phyloP scores from a whole-genome alignment of 306 rosid species.

The Sophora flavescens region DNA sequence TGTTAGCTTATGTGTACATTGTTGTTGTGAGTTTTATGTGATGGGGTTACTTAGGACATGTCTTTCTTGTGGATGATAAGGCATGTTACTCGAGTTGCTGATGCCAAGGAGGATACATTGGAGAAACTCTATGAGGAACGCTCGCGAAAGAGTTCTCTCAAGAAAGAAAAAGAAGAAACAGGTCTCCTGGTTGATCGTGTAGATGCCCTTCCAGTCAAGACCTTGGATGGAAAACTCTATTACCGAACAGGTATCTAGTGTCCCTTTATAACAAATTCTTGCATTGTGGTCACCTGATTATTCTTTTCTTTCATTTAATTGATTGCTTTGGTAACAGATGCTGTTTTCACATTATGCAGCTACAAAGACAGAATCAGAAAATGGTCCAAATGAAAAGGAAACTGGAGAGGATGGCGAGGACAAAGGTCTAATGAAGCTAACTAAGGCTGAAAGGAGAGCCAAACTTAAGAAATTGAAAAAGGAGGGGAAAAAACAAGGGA shows the following conservation, averaged over 20 bases:
- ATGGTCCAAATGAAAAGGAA: constrained; percentile 56
- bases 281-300: constrained; percentile 27
- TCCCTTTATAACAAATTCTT: not conserved
- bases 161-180: constrained; percentile 65
- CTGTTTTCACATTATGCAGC: constrained; percentile 49
- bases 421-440: constrained; percentile 65
- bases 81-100: constrained; percentile 94
- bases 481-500: constrained; percentile 82
- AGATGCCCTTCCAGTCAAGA: constrained; percentile 92
- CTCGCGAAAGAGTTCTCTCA: constrained; percentile 62
- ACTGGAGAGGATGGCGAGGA: constrained; percentile 54
- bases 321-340: constrained; percentile 26
- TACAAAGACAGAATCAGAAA: constrained; percentile 55
- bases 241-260: constrained; percentile 64
- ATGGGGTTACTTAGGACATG: constrained; percentile 20
- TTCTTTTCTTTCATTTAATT: constrained; percentile 10
- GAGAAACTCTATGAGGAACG: constrained; percentile 90
- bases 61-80: constrained; percentile 48
- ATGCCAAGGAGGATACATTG: constrained; percentile 85
- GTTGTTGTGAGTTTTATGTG: constrained; percentile 37
- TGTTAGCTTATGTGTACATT: not conserved
- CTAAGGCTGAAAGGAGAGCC: constrained; percentile 87
- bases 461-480: constrained; percentile 78
- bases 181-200: constrained; percentile 76
- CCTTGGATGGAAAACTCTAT: constrained; percentile 75